Conservation (phyloP, 2,329 filamentous ascomycete genomes). For the Stemphylium beticola region DNA sequence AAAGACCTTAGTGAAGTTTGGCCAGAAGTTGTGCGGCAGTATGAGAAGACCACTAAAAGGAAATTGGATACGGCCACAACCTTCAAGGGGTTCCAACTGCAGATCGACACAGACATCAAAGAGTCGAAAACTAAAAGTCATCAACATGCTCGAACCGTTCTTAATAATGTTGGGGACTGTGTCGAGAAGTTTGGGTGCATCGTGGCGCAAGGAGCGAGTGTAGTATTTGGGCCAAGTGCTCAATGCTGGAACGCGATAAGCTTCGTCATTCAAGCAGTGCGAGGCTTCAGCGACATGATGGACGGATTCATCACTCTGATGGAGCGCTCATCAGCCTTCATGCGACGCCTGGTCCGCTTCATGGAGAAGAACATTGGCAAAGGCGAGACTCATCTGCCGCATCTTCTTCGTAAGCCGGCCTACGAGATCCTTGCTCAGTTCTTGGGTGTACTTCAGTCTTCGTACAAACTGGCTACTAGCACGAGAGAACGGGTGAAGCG, state of each 20-base stretch:
- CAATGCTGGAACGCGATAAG: constrained; percentile 28
- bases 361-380: not conserved
- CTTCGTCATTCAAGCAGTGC: constrained; percentile 15
- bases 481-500: constrained; percentile 17
- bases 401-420: constrained; percentile 3
- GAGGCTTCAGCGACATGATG: constrained; percentile 7
- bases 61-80: constrained; percentile 8
- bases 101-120: not conserved
- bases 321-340: constrained; percentile 21
- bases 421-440: constrained; percentile 14
- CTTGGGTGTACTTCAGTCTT: constrained; percentile 10
- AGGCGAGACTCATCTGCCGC: not conserved
- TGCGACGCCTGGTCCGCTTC: constrained; percentile 1
- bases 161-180: not conserved
- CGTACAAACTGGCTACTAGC: constrained; percentile 19
- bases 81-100: constrained; percentile 4
- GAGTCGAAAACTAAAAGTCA: not conserved
- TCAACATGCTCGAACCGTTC: not conserved
- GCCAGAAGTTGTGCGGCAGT: constrained; percentile 15
- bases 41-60: constrained; percentile 17
- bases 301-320: constrained; percentile 23
- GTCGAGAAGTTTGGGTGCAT: not conserved
- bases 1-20: constrained; percentile 21
- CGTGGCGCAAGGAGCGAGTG: constrained; percentile 10
- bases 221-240: constrained; percentile 14